Conservation (phyloP, 441 rosid species). For the Gossypium aridum region DNA sequence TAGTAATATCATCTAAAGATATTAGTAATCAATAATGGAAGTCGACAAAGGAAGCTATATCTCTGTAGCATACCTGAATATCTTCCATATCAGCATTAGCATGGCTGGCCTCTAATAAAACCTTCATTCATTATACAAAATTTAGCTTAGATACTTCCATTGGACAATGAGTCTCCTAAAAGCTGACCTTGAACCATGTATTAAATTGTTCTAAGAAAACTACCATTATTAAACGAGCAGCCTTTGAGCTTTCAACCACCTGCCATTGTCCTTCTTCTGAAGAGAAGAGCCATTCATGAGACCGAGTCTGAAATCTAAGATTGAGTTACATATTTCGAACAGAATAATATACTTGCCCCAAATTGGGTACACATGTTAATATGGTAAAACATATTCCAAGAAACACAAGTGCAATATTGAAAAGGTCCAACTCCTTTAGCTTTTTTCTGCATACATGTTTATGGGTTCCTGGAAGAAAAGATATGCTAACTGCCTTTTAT, state of each 20-base stretch:
- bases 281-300: slow-evolving; percentile 93
- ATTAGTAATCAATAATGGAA: background rate
- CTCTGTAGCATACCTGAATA: slow-evolving; percentile 49
- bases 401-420: background rate
- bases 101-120: slow-evolving; percentile 58
- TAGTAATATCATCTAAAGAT: background rate
- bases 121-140: slow-evolving; percentile 38
- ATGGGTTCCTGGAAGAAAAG: background rate
- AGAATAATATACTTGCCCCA: slow-evolving; percentile 9
- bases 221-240: slow-evolving; percentile 94
- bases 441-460: background rate
- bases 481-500: background rate
- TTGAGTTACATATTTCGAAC: slow-evolving; percentile 27
- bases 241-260: slow-evolving; percentile 71
- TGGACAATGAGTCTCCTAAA: background rate
- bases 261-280: slow-evolving; percentile 97
- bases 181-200: background rate
- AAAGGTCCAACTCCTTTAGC: background rate
- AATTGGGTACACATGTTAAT: background rate
- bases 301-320: slow-evolving; percentile 62
- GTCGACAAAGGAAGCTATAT: slow-evolving; percentile 1
- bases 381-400: background rate
- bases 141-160: slow-evolving; percentile 14
- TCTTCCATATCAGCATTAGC: slow-evolving; percentile 57
- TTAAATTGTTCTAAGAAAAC: slow-evolving; percentile 12